These are phyloP conservation scores for Rhodocollybia butyracea DNA, from an alignment of 768 basidiomycete species.

Conservation along the genomic window DNA sequence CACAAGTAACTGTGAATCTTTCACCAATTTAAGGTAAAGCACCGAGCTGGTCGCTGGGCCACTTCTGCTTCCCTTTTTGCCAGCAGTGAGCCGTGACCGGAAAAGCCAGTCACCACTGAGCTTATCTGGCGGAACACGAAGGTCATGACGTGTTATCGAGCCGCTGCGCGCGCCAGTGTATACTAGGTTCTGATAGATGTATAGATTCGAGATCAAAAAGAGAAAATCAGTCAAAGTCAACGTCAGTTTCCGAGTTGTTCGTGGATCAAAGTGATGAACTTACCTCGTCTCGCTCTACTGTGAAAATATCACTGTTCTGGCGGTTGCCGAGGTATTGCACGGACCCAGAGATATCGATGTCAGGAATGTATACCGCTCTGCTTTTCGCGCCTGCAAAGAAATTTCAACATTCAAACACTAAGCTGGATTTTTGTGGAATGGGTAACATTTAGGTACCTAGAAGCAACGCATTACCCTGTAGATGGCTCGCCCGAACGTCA, in stretches of 20 bases:
- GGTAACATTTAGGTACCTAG: constrained; percentile 47
- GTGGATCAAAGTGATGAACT: constrained; percentile 12
- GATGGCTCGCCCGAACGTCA: constrained; percentile 57
- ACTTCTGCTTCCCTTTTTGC: constrained; percentile 1
- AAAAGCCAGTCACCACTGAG: constrained; percentile 38
- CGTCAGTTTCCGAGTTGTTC: neutral
- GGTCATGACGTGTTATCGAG: constrained; percentile 53
- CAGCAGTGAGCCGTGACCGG: constrained; percentile 26
- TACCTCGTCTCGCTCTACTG: constrained; percentile 53
- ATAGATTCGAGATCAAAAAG: neutral
- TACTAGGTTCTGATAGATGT: constrained; percentile 37
- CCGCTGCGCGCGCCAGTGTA: constrained; percentile 65
- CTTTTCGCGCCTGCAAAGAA: constrained; percentile 44
- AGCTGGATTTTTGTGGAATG: neutral
- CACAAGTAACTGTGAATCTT: constrained; percentile 50
- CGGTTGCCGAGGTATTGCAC: constrained; percentile 43
- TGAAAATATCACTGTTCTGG: constrained; percentile 54
- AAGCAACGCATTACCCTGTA: constrained; percentile 44
- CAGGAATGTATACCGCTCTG: constrained; percentile 48
- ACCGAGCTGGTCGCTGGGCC: constrained; percentile 40
- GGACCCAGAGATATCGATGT: constrained; percentile 38
- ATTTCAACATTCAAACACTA: neutral
- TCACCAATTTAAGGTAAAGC: constrained; percentile 46
- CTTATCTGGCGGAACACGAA: constrained; percentile 34
- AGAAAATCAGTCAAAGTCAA: neutral